phyloP scores from a whole-genome alignment of 257 asterid genomes.

The Ilex aquifolium region DNA sequence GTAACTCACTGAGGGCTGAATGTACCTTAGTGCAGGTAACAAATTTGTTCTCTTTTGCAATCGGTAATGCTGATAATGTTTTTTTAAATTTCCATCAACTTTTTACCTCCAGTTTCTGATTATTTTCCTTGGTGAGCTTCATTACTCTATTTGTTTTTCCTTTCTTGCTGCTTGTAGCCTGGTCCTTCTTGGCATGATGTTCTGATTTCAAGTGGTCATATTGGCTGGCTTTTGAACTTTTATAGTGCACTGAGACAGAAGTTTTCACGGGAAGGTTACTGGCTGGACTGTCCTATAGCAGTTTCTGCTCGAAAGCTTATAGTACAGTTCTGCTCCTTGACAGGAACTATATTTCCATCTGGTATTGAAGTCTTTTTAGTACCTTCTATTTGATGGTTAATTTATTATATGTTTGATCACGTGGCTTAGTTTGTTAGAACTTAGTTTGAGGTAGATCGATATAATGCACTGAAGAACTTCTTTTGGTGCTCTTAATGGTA shows the following conservation, averaged over 20 bases:
- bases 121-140: slow-evolving; percentile 4
- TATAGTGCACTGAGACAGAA: slow-evolving; percentile 80
- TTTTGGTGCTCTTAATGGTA: background rate
- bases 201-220: slow-evolving; percentile 77
- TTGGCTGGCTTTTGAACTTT: slow-evolving; percentile 81
- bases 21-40: slow-evolving; percentile 80
- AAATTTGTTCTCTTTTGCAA: background rate
- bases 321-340: slow-evolving; percentile 74
- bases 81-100: background rate
- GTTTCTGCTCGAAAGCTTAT: slow-evolving; percentile 80
- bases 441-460: background rate
- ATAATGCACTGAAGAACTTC: background rate
- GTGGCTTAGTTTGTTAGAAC: background rate
- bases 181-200: slow-evolving; percentile 84
- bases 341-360: slow-evolving; percentile 76
- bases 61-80: background rate
- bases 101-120: slow-evolving; percentile 9
- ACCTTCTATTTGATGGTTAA: slow-evolving; percentile 3
- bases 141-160: slow-evolving; percentile 19
- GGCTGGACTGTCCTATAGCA: slow-evolving; percentile 97
- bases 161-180: slow-evolving; percentile 52
- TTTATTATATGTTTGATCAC: slow-evolving; percentile 8
- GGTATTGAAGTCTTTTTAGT: slow-evolving; percentile 38
- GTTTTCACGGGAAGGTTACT: slow-evolving; percentile 68
- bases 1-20: slow-evolving; percentile 44